These are phyloP conservation scores for Saccharomycopsis sp. DNA, from an alignment of 805 yeast genomes.

Conservation along the genomic window DNA sequence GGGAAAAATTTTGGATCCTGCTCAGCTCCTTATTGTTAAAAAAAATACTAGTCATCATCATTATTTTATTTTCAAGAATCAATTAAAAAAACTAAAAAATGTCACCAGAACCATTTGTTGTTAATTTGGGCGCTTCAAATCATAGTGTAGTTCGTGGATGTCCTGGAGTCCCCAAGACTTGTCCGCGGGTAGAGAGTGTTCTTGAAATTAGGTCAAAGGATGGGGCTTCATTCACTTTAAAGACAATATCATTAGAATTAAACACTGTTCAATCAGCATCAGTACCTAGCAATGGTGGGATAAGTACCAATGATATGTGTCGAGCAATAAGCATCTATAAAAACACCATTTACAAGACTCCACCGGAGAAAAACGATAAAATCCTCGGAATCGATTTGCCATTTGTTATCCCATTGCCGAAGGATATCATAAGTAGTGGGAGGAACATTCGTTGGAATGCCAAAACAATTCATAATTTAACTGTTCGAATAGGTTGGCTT, in stretches of 20 bases:
- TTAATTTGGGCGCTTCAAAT: conserved; percentile 41
- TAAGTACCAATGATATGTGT: conserved; percentile 31
- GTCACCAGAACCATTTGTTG: conserved; percentile 24
- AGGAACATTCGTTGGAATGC: conserved; percentile 41
- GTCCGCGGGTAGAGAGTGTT: conserved; percentile 53
- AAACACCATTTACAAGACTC: conserved; percentile 31
- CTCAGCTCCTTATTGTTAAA: too few species aligned
- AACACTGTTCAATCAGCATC: conserved; percentile 44
- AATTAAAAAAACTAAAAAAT: background rate
- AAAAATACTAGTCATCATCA: too few species aligned
- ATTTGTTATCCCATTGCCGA: conserved; percentile 47
- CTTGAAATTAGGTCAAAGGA: conserved; percentile 46
- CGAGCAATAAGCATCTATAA: conserved; percentile 32
- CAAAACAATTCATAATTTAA: conserved; percentile 39
- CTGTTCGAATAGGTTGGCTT: conserved; percentile 28
- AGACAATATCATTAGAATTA: conserved; percentile 42
- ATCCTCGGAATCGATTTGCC: conserved; percentile 55
- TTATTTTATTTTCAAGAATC: too few species aligned
- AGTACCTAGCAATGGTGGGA: conserved; percentile 30
- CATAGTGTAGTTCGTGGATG: conserved; percentile 53
- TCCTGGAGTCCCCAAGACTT: conserved; percentile 59
- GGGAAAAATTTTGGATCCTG: too few species aligned
- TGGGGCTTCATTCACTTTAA: conserved; percentile 40
- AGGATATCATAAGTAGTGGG: conserved; percentile 47
- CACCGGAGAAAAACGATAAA: conserved; percentile 29